Base-by-base conservation (phyloP, 345 rosid genomes). In the Euphorbia pulcherrima region DNA sequence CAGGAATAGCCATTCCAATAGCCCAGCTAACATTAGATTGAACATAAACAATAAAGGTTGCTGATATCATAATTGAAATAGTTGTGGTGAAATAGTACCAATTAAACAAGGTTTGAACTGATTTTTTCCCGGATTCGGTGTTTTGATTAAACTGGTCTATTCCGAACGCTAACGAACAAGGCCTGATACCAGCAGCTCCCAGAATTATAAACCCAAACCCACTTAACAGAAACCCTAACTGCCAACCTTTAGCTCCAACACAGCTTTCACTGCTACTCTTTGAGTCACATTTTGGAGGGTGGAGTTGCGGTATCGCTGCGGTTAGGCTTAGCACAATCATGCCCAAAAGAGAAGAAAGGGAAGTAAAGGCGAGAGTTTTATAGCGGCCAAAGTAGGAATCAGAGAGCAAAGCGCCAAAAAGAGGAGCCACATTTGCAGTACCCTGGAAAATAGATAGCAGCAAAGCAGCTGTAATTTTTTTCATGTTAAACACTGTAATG, bases 151-250 rank as follows among this genome's bases (percentile, higher is more conserved):
- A 82, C 9, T 78, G 85, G n/a, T 82, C 85, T 6, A 77, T 82
- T 35, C 85, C 85, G 12, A 78, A 78, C 52, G 85, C 82, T 13
- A 78, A 55, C 63, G 74, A 76, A 62, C 80, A 82, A 2, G 85
- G 85, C 68, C 82, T 24, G 60, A 78, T 78, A 52, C 85, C 85
- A 10, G 76, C 80, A 9, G 85, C 82, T 67, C 85, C 82, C 0
- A 78, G n/a, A 7, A 78, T 12, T 11, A 78, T 6, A 26, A 82
- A 74, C 1, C 57, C 79, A 8, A 82, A 74, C 2, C 62, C 78
- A 20, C 56, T 59, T 3, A 78, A 37, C 2, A 78, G 51, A 55
- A 78, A 73, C 29, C 68, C 61, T 0, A 51, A 4, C 47, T 82
- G 76, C 72, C 75, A 63, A 6, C 56, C 0, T 29, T 71, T 73